phyloP scores from a whole-genome alignment of 257 asterid genomes.

The Handroanthus guayacan region DNA sequence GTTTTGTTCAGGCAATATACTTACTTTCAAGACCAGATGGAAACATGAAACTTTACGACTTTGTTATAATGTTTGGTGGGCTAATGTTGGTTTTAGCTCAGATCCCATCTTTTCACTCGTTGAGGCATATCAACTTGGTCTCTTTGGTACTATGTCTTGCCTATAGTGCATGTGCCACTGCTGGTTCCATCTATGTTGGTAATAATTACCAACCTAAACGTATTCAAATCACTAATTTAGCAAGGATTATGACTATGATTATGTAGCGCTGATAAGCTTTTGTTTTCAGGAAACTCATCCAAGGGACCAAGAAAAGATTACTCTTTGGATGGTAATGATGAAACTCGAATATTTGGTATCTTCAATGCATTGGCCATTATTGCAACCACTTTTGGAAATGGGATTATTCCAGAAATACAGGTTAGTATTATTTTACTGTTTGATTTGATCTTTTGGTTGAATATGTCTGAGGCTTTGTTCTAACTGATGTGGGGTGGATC shows the following conservation, averaged over 20 bases:
- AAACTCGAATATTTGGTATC: slow-evolving; percentile 64
- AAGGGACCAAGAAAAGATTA: slow-evolving; percentile 75
- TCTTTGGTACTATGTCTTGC: slow-evolving; percentile 70
- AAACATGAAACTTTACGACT: slow-evolving; percentile 64
- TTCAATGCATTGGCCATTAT: slow-evolving; percentile 85
- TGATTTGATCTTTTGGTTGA: background rate
- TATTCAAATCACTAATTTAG: background rate
- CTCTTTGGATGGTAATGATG: slow-evolving; percentile 47
- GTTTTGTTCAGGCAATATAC: slow-evolving; percentile 66
- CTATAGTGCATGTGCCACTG: slow-evolving; percentile 89
- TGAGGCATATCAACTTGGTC: slow-evolving; percentile 85
- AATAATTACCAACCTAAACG: background rate
- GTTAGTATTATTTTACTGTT: slow-evolving; percentile 35
- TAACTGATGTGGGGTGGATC: no score
- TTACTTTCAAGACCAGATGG: slow-evolving; percentile 66
- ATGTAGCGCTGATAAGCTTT: background rate
- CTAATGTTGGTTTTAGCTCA: slow-evolving; percentile 84
- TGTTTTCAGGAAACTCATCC: slow-evolving; percentile 65
- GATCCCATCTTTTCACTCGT: slow-evolving; percentile 94
- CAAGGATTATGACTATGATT: background rate
- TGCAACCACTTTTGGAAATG: slow-evolving; percentile 94
- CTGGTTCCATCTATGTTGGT: slow-evolving; percentile 85
- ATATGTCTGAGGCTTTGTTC: no score
- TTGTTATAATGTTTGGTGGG: slow-evolving; percentile 78
- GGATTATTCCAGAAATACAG: slow-evolving; percentile 94